Evolutionary conservation across 169 alveolate genomes (phyloP).

Genomic region (Amoebophrya sp.): DNA sequence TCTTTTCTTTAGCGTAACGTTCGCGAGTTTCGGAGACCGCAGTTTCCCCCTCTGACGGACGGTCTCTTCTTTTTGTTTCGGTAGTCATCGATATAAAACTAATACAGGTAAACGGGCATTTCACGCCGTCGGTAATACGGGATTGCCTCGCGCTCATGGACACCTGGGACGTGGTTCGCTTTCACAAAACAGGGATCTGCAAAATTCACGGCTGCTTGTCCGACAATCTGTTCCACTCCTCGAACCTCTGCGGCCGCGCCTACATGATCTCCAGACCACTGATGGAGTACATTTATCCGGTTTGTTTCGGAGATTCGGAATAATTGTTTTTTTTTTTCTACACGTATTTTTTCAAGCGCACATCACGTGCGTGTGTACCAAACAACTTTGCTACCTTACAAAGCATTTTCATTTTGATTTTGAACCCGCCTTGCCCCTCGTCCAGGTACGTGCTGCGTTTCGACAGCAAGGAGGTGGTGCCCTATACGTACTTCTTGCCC

Average conservation of each 20-base stretch:
- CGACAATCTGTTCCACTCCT: background rate
- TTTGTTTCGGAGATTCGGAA: no score
- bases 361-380: no score
- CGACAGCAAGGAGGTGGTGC: background rate
- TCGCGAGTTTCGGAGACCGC: no score
- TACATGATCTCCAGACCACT: background rate
- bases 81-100: background rate
- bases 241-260: background rate
- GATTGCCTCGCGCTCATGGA: background rate
- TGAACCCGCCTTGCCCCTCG: no score
- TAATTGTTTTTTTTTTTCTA: no score
- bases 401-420: no score
- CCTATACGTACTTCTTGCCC: background rate
- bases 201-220: background rate
- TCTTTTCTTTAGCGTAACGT: no score
- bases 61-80: background rate
- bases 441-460: background rate
- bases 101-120: background rate
- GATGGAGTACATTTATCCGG: background rate
- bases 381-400: no score
- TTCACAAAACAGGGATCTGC: background rate
- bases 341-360: no score
- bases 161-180: background rate
- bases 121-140: background rate
- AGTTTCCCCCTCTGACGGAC: no score